Evolutionary conservation across 2,329 filamentous ascomycete species (phyloP), one percentile per base, ranked within the genome.

Genomic region (Botrytis sinoallii): DNA sequence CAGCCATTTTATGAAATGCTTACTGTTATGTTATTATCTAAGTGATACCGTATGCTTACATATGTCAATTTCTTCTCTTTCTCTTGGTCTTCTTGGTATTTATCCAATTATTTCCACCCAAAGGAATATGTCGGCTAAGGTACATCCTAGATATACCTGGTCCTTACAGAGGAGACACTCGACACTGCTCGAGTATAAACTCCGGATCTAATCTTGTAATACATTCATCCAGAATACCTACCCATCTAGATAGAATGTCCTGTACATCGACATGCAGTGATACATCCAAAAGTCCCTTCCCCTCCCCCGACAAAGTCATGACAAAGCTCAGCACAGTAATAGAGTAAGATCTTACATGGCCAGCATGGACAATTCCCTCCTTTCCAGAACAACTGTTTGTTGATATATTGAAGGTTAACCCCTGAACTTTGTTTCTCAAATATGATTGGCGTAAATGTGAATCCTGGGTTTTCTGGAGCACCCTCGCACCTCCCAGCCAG

Each of bases 351-450:
- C 64, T 52, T 22, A 38, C 64, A 44, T 29, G 40, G 29, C 20
- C 44, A 18, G 29, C 29, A 46, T 32, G 8, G 59, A 61, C 32
- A 61, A 61, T 14, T 61, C 20, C 20, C 44, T n/a, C 38, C 64
- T 29, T 67, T 38, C 22, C 5, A 52, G 44, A 67, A 6, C 4
- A n/a, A 38, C 12, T 6, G 44, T 38, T 67, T 52, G 64, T 67
- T 67, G 64, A 67, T 52, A 67, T 52, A n/a, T 67, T 35, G 64
- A 67, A 40, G 65, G 46, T 52, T 40, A 40, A 67, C 32, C 65
- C 46, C 32, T 67, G 65, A 55, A 66, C 42, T 67, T 52, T 20
- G 46, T 55, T 52, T 16, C 35, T 40, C 9, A 40, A 9, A 67
- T n/a, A 20, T 67, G 46, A 55, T 67, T 67, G 46, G 46, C 38